Evolutionary conservation across 2,329 filamentous ascomycete genomes (phyloP).

Genomic region (Calonectria fujianensis): DNA sequence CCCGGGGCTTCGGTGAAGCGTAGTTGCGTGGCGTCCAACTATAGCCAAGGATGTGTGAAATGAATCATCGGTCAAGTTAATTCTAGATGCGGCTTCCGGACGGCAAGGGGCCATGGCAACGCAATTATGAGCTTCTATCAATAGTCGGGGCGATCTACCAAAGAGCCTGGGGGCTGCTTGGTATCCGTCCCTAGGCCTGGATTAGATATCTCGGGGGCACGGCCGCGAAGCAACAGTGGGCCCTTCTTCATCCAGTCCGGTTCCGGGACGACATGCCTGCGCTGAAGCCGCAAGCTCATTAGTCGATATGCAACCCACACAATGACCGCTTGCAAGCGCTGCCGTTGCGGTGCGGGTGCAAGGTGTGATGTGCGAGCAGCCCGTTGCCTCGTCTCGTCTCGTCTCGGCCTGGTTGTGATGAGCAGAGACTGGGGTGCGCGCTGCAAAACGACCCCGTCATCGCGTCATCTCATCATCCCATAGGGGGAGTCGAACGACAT

Average conservation of each 20-base stretch:
- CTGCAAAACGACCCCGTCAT: slow-evolving; percentile 28
- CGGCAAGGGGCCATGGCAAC: slow-evolving; percentile 19
- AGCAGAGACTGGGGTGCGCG: slow-evolving; percentile 20
- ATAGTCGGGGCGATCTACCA: slow-evolving; percentile 25
- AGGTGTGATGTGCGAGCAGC: slow-evolving; percentile 23
- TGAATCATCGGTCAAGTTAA: slow-evolving; percentile 34
- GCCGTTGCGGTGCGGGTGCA: slow-evolving; percentile 19
- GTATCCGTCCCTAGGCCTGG: slow-evolving; percentile 3
- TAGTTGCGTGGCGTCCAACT: slow-evolving; percentile 16
- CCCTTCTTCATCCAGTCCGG: slow-evolving; percentile 49
- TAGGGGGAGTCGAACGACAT: slow-evolving; percentile 25
- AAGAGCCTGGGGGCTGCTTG: not conserved
- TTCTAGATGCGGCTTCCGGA: slow-evolving; percentile 13
- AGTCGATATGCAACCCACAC: slow-evolving; percentile 46
- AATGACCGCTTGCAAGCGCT: slow-evolving; percentile 42
- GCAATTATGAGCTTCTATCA: not conserved
- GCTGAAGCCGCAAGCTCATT: slow-evolving; percentile 47
- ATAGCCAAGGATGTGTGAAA: slow-evolving; percentile 38
- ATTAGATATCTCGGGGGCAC: slow-evolving; percentile 42
- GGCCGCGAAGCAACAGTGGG: slow-evolving; percentile 42
- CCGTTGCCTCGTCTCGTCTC: slow-evolving; percentile 19
- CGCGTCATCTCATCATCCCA: slow-evolving; percentile 26
- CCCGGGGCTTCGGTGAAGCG: slow-evolving; percentile 29
- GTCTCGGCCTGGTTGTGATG: slow-evolving; percentile 18
- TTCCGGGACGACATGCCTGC: slow-evolving; percentile 51